Conservation (phyloP, 164 flowering plant genomes). For the Chimonanthus praecox region DNA sequence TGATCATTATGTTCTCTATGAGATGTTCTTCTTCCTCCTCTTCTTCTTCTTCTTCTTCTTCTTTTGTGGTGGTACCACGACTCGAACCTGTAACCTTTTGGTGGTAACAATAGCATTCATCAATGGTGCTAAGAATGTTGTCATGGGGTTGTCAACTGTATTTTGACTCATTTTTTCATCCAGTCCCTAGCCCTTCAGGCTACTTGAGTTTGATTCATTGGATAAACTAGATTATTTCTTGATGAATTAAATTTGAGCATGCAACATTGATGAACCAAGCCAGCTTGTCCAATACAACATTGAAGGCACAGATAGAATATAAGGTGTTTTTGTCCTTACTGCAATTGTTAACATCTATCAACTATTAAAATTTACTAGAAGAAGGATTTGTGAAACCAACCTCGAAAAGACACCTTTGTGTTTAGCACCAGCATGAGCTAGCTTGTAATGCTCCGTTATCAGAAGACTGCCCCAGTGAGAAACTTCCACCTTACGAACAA, state of each 20-base stretch:
- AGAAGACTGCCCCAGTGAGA: constrained; percentile 98
- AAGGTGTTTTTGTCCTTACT: neutral
- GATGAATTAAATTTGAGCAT: neutral
- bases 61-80: too few relatives aligned
- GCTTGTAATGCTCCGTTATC: constrained; percentile 73
- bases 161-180: neutral
- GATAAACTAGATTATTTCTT: too few relatives aligned
- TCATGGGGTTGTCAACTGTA: neutral
- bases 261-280: neutral
- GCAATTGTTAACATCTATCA: neutral
- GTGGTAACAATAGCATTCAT: too few relatives aligned
- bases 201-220: neutral
- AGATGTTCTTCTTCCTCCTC: neutral
- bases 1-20: too few relatives aligned
- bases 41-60: too few relatives aligned
- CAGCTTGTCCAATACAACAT: neutral
- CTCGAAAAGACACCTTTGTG: constrained; percentile 94
- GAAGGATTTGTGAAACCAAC: constrained; percentile 23
- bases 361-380: neutral
- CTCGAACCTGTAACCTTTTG: too few relatives aligned
- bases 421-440: constrained; percentile 86
- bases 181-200: neutral
- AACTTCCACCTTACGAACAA: constrained; percentile 84
- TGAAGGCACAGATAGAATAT: neutral
- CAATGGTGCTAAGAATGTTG: too few relatives aligned